Evolutionary conservation across 2,329 filamentous ascomycete species (phyloP), one percentile per base, ranked within the genome.

Genomic region (Fusarium poae): DNA sequence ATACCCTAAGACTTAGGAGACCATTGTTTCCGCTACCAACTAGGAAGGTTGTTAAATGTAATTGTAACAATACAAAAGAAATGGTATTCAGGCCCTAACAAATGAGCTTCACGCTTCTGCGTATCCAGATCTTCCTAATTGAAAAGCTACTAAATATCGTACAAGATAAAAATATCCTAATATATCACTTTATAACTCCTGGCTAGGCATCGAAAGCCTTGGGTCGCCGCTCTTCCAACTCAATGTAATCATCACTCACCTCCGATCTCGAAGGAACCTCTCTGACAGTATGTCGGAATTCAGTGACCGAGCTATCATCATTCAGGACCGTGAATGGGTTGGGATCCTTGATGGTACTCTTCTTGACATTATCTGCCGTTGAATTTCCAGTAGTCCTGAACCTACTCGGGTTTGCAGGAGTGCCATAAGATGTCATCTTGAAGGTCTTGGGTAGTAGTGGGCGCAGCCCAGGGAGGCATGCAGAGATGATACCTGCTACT

Each of bases 371-470:
- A 15, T 59, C 54, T 9, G 57, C 59, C 2, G 23, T 16, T 0
- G 43, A 13, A 2, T 54, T 60, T 0, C 42, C 57, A 10, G 54
- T 59, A n/a, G 57, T 59, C 23, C 35, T 51, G 23, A 60, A 60
- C 37, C 57, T 35, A 18, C 54, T 59, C 2, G 57, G 57, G 9
- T 60, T 60, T 1, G 57, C 57, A 1, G 57, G 43, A 30, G 54
- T 60, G 2, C 54, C 54, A 0, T 60, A 60, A 4, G 57, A 60
- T 0, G 57, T 20, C 54, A 59, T 51, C 57, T 60, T 60, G 8
- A 60, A 58, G 2, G 57, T 60, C 57, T 60, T 60, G 54, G 57
- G 57, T 1, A 60, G 20, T 3, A 60, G 54, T n/a, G 57, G 57
- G 4, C 57, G 57, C 4, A 59, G 5, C 0, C 57, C 57, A 18